Evolutionary conservation across 768 basidiomycete genomes (phyloP), one percentile per base, ranked within the genome.

Genomic region (Mrakia blollopis): DNA sequence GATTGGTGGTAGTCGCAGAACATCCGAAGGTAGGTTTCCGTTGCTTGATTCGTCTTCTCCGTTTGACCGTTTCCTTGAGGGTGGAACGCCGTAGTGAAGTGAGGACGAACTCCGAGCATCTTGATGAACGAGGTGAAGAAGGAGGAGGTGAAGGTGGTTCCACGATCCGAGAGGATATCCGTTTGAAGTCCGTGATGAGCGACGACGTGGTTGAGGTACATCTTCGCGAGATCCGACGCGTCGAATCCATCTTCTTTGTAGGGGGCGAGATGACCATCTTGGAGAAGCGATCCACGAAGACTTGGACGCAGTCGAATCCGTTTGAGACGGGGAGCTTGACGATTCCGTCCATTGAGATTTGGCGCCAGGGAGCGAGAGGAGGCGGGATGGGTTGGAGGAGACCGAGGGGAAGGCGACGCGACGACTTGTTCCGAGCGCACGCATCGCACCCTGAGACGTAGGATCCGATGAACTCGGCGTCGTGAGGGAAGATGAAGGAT

Each of bases 11-110:
- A 80, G 69, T 84, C 82, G 52, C 79, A 68, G 78, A 82, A 86
- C 0, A 83, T 67, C 0, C 84, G 80, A 0, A 87, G 83, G 76
- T 85, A 86, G 18, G 83, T 82, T 75, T 87, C 85, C 0, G 87
- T 37, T 7, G 83, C 80, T 74, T 86, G 85, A 75, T 87, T 86
- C 14, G 84, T 79, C 1, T 82, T 75, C 73, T 87, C n/a, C n/a
- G n/a, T n/a, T n/a, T n/a, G n/a, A n/a, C n/a, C n/a, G n/a, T n/a
- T n/a, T n/a, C n/a, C n/a, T n/a, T n/a, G n/a, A n/a, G n/a, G n/a
- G n/a, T n/a, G n/a, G n/a, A n/a, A n/a, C n/a, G n/a, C n/a, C n/a
- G n/a, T n/a, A n/a, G n/a, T n/a, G n/a, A n/a, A n/a, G n/a, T n/a
- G n/a, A n/a, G n/a, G n/a, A n/a, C n/a, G n/a, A n/a, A n/a, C n/a